Percentiles rank a stretch among this genome's conserved stretches.
Conservation (phyloP, 352 stramenopile species). For the Globisporangium emineosum region DNA sequence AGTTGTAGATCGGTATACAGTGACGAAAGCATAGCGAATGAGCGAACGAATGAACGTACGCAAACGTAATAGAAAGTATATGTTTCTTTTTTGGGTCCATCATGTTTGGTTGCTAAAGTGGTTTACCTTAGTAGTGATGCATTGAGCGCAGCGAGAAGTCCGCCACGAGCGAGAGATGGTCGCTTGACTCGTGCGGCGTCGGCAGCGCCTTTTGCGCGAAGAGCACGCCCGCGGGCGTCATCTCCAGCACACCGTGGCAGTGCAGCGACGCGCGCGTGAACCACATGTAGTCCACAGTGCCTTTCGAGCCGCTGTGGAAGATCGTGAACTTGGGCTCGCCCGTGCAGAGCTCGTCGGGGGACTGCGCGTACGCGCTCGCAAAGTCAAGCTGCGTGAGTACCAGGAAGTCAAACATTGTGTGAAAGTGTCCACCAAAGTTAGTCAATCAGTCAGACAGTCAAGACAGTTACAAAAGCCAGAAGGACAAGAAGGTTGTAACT, state of each 20-base stretch:
- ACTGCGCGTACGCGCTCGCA: conserved; percentile 63
- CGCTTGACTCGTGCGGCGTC: conserved; percentile 51
- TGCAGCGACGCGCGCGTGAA: conserved; percentile 42
- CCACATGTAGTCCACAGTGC: conserved; percentile 73
- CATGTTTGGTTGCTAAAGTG: not conserved
- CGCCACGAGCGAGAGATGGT: conserved; percentile 66
- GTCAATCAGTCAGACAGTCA: not conserved
- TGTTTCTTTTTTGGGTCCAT: conserved; percentile 1
- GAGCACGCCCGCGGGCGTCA: conserved; percentile 45
- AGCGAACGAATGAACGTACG: not conserved
- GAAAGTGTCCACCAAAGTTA: not conserved
- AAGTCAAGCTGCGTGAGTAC: conserved; percentile 34
- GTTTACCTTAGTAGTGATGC: conserved; percentile 4
- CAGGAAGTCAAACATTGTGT: not conserved
- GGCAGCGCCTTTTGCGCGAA: conserved; percentile 49
- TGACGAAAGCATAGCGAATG: not conserved
- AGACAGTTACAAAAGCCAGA: not conserved
- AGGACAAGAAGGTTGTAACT: not conserved
- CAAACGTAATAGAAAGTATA: not conserved
- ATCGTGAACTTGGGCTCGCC: conserved; percentile 75
- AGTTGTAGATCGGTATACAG: conserved; percentile 27
- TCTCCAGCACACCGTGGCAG: conserved; percentile 66
- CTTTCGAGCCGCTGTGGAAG: conserved; percentile 57
- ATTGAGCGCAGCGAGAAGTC: conserved; percentile 45
- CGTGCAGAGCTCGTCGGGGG: conserved; percentile 37